Conservation (phyloP, 1,284 basidiomycete species). For the Fereydounia khargensis region DNA sequence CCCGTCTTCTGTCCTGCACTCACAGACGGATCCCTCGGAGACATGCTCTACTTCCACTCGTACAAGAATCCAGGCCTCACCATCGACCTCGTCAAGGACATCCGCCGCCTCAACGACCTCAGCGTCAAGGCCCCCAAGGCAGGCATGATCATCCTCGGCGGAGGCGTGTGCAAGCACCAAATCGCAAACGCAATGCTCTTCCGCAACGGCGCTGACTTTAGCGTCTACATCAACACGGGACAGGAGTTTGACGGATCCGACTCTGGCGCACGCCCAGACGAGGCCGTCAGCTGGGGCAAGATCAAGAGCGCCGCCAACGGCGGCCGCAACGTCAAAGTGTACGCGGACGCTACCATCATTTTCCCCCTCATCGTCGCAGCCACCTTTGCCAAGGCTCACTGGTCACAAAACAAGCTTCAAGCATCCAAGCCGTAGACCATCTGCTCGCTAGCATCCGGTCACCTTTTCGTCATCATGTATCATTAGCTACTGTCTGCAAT, state of each 20-base stretch:
- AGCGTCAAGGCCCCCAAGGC: conserved; percentile 85
- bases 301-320: conserved; percentile 70
- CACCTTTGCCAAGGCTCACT: conserved; percentile 65
- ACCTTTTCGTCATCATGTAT: no score
- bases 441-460: no score
- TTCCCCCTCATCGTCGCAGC: conserved; percentile 85
- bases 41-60: conserved; percentile 98
- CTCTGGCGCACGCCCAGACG: conserved; percentile 93
- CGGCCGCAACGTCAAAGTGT: conserved; percentile 81
- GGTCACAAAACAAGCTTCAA: conserved; percentile 6
- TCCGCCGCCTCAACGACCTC: conserved; percentile 85
- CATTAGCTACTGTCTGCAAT: no score
- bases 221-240: conserved; percentile 97
- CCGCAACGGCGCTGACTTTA: conserved; percentile 94
- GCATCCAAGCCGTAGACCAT: no score
- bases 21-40: conserved; percentile 95
- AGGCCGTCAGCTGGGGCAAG: conserved; percentile 99
- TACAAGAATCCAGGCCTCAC: conserved; percentile 73
- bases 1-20: conserved; percentile 98
- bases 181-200: conserved; percentile 99
- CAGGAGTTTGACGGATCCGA: conserved; percentile 99
- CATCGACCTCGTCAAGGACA: conserved; percentile 92
- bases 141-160: conserved; percentile 96
- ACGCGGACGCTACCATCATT: conserved; percentile 80
- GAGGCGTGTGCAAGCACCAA: conserved; percentile 98